A percentile compares a stretch with the other conserved stretches of the same genome.
These are phyloP conservation scores for Ogataea dorogensis DNA, from an alignment of 805 yeast species.

Conservation along the genomic window DNA sequence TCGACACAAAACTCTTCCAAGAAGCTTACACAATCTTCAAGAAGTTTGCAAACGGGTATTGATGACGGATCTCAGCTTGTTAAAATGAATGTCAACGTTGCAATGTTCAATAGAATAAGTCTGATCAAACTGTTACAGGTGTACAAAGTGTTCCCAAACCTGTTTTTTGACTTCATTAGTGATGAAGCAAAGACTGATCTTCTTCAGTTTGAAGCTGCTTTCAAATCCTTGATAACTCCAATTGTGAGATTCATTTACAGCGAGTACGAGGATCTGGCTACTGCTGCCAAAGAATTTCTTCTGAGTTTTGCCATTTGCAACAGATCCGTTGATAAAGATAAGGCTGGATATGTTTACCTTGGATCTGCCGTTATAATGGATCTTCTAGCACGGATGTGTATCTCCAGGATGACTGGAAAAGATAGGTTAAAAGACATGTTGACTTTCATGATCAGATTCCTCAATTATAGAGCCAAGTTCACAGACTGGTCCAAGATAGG, in stretches of 20 bases:
- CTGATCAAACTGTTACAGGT: conserved; percentile 32
- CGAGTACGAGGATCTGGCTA: conserved; percentile 34
- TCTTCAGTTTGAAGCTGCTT: conserved; percentile 20
- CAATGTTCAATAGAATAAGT: conserved; percentile 16
- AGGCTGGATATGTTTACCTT: conserved; percentile 36
- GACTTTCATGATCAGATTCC: conserved; percentile 38
- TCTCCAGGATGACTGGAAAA: conserved; percentile 24
- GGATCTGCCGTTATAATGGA: conserved; percentile 40
- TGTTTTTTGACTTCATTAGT: conserved; percentile 26
- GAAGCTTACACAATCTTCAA: too few species aligned
- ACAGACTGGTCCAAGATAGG: conserved; percentile 8
- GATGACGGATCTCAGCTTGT: conserved; percentile 7
- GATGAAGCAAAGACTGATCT: conserved; percentile 11
- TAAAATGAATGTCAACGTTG: conserved; percentile 15
- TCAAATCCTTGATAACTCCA: conserved; percentile 29
- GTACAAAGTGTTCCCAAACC: conserved; percentile 35
- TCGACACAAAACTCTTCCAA: background rate
- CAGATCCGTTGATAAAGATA: conserved; percentile 27
- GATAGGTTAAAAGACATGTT: conserved; percentile 34
- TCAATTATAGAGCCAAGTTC: conserved; percentile 36
- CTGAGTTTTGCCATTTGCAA: conserved; percentile 34
- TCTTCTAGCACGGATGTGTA: conserved; percentile 33
- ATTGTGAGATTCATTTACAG: conserved; percentile 39
- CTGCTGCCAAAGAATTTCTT: conserved; percentile 37
- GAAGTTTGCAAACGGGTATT: background rate